Conservation (phyloP, 78 protist genomes). For the Dictyostelium citrinum region DNA sequence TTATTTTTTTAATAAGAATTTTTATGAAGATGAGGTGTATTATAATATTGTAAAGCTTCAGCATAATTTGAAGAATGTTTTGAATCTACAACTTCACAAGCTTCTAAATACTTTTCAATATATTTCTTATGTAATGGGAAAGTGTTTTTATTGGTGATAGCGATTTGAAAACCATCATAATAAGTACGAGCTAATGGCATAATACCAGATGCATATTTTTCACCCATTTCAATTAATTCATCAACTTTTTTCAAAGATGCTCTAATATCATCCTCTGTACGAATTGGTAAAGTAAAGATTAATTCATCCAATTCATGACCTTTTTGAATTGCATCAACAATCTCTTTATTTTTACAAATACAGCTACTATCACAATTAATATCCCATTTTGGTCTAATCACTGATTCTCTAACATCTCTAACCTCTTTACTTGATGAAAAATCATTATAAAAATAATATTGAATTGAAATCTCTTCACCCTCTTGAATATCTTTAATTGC, state of each 20-base stretch:
- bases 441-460: conserved; percentile 53
- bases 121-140: conserved; percentile 33
- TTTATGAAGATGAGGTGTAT: conserved; percentile 4
- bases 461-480: conserved; percentile 28
- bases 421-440: conserved; percentile 2
- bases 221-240: neutral
- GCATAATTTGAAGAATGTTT: conserved; percentile 10
- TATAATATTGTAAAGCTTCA: conserved; percentile 26
- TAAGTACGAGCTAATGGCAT: conserved; percentile 34
- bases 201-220: neutral
- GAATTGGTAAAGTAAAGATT: neutral
- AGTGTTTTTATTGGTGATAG: conserved; percentile 1
- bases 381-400: conserved; percentile 9
- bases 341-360: neutral
- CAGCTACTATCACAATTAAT: neutral
- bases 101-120: conserved; percentile 38
- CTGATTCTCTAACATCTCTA: conserved; percentile 9
- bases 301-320: conserved; percentile 30
- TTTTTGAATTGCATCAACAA: conserved; percentile 4
- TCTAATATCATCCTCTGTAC: neutral
- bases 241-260: neutral
- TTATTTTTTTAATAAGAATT: conserved; percentile 13
- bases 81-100: conserved; percentile 10
- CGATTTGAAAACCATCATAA: conserved; percentile 44
- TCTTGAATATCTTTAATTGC: conserved; percentile 20